A percentile compares a stretch with the other conserved stretches of the same genome.
phyloP scores from a whole-genome alignment of 1,284 basidiomycete genomes.

The Wallemia ichthyophaga region DNA sequence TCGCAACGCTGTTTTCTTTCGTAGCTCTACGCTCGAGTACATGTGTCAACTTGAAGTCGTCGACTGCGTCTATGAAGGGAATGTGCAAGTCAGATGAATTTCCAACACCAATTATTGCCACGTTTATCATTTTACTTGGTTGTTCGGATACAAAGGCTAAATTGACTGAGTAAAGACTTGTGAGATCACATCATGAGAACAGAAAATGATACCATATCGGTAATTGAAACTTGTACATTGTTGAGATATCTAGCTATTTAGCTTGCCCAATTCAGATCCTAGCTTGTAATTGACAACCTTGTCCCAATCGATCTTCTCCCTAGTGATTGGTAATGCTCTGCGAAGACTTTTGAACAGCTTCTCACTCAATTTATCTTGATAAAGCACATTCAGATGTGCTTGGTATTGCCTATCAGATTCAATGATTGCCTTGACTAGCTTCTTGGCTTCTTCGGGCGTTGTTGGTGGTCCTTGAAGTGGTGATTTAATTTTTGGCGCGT shows the following conservation, averaged over 20 bases:
- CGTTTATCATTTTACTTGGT: constrained; percentile 3
- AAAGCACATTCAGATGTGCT: constrained; percentile 40
- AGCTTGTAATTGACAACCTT: constrained; percentile 20
- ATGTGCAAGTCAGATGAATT: constrained; percentile 24
- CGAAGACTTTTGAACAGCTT: constrained; percentile 69
- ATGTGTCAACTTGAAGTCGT: constrained; percentile 36
- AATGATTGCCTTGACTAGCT: constrained; percentile 48
- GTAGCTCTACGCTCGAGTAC: constrained; percentile 19
- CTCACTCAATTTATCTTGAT: constrained; percentile 46
- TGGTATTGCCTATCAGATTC: constrained; percentile 49
- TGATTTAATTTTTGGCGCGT: constrained; percentile 31
- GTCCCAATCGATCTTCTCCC: constrained; percentile 80
- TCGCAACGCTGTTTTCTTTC: constrained; percentile 6
- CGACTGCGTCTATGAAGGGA: constrained; percentile 43
- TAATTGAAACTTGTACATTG: too few species aligned
- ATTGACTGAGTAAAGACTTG: too few species aligned
- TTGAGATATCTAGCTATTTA: not conserved
- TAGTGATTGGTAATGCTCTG: constrained; percentile 62
- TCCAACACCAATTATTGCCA: constrained; percentile 8
- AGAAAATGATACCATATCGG: too few species aligned
- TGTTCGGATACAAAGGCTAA: not conserved
- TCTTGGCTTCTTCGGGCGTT: constrained; percentile 26
- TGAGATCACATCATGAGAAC: too few species aligned
- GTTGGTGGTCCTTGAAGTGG: constrained; percentile 26
- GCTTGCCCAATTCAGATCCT: not conserved